These are phyloP conservation scores for Dendryphion nanum DNA, from an alignment of 2,329 filamentous ascomycete species.

Conservation along the genomic window DNA sequence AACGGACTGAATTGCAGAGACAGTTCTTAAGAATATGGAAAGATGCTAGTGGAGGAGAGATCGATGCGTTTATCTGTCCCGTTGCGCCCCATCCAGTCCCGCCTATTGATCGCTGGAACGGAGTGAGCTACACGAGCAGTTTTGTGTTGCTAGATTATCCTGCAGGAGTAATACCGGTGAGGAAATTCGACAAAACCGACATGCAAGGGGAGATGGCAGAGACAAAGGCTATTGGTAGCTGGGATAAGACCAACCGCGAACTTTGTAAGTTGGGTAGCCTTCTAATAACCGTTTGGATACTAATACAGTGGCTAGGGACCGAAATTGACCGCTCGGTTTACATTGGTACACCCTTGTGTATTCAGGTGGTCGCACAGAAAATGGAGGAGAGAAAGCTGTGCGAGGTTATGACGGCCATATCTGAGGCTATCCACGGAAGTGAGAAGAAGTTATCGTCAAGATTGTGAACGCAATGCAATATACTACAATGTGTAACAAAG, in stretches of 20 bases:
- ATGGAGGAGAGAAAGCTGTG: constrained; percentile 55
- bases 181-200: constrained; percentile 50
- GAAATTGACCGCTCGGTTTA: constrained; percentile 55
- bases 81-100: constrained; percentile 64
- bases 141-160: constrained; percentile 65
- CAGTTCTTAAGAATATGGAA: constrained; percentile 59
- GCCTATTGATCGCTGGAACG: constrained; percentile 61
- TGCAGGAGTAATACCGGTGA: constrained; percentile 57
- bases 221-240: constrained; percentile 48
- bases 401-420: constrained; percentile 54
- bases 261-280: constrained; percentile 46
- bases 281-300: neutral
- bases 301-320: constrained; percentile 28
- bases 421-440: constrained; percentile 40
- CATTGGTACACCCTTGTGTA: constrained; percentile 53
- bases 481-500: no score
- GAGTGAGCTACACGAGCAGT: constrained; percentile 59
- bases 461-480: neutral
- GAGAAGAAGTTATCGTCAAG: neutral
- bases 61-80: constrained; percentile 64
- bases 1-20: constrained; percentile 53
- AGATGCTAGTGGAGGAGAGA: constrained; percentile 37
- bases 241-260: constrained; percentile 60
- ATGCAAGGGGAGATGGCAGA: constrained; percentile 47
- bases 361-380: constrained; percentile 58